A percentile compares a stretch with the other conserved stretches of the same genome.
Conservation (phyloP, 306 rosid genomes). For the Neltuma alba region DNA sequence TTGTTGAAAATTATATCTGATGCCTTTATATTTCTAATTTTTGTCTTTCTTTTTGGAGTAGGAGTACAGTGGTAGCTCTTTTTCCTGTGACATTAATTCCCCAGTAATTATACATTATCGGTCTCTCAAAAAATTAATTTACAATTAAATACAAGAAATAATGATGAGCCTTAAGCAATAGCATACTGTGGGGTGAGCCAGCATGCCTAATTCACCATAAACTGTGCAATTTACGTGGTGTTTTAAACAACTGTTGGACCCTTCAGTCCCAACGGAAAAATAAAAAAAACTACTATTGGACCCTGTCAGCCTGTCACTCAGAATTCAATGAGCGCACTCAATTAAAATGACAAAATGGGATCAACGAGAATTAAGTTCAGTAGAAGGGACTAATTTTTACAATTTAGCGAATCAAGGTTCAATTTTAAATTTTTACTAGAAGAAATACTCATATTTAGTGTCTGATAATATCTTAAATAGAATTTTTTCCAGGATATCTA, state of each 20-base stretch:
- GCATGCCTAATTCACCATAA: background rate
- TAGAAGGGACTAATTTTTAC: too few species aligned
- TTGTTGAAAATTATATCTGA: background rate
- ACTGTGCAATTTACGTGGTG: background rate
- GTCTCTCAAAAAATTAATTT: background rate
- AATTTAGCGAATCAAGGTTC: too few species aligned
- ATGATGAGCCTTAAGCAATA: background rate
- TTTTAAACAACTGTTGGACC: background rate
- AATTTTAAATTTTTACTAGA: too few species aligned
- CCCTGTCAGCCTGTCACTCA: background rate
- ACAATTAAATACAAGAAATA: background rate
- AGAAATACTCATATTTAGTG: too few species aligned
- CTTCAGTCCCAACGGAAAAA: too few species aligned
- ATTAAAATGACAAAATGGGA: too few species aligned
- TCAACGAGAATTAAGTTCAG: too few species aligned
- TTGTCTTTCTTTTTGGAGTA: background rate
- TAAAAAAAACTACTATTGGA: too few species aligned
- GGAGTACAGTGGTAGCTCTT: background rate
- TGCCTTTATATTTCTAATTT: background rate
- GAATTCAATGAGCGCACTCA: background rate
- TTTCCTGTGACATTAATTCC: background rate
- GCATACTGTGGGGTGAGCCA: too few species aligned
- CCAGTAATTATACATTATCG: background rate
- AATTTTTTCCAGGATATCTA: too few species aligned
- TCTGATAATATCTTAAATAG: too few species aligned